phyloP scores from a whole-genome alignment of 1,284 basidiomycete species.

The Sanghuangporus sanghuang region DNA sequence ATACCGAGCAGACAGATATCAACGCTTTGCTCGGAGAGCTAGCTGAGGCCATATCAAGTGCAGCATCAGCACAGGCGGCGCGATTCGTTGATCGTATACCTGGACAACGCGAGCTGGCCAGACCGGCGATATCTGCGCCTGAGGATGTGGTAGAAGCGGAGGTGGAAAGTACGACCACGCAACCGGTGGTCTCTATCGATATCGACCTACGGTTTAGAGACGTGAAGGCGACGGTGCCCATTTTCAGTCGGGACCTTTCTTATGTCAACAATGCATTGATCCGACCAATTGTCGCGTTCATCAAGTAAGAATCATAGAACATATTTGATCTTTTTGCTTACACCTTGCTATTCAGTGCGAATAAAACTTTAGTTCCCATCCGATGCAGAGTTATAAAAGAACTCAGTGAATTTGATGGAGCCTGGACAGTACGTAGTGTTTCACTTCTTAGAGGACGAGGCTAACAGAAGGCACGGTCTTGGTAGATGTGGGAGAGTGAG shows the following conservation, averaged over 20 bases:
- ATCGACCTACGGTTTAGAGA: conserved; percentile 96
- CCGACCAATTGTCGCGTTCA: conserved; percentile 96
- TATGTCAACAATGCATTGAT: conserved; percentile 95
- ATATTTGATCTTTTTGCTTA: not conserved
- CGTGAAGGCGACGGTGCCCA: conserved; percentile 91
- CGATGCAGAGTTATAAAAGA: conserved; percentile 82
- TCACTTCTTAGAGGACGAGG: conserved; percentile 4
- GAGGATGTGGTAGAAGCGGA: conserved; percentile 27
- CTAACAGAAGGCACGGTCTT: conserved; percentile 21
- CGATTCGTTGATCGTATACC: conserved; percentile 72
- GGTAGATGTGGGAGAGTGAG: conserved; percentile 82
- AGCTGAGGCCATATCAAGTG: conserved; percentile 71
- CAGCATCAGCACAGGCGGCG: conserved; percentile 37
- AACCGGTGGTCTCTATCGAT: conserved; percentile 72
- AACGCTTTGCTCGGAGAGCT: conserved; percentile 90
- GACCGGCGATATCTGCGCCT: conserved; percentile 79
- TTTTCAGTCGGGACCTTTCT: conserved; percentile 83
- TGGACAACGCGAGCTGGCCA: conserved; percentile 82
- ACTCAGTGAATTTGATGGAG: conserved; percentile 78
- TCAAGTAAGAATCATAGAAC: conserved; percentile 64
- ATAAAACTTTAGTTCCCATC: conserved; percentile 88
- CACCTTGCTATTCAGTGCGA: conserved; percentile 51
- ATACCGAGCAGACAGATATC: conserved; percentile 72
- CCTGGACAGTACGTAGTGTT: conserved; percentile 74
- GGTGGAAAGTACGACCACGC: conserved; percentile 35